phyloP scores from a whole-genome alignment of 306 rosid species.

The Vigna angularis region DNA sequence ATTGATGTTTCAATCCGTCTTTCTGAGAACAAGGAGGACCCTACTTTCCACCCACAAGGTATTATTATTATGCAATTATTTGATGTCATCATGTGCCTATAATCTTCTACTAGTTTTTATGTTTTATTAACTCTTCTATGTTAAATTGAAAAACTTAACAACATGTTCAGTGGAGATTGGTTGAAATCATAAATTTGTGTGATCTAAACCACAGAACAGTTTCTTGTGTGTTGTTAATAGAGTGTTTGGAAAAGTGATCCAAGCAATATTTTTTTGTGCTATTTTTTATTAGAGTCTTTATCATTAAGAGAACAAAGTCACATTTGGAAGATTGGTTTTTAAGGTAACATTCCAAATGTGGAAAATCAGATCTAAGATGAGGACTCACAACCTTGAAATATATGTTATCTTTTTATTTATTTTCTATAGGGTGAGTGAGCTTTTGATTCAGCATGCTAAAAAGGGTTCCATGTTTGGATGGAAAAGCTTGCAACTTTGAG shows the following conservation, averaged over 20 bases:
- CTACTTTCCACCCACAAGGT: conserved; percentile 48
- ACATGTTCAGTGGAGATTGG: background rate
- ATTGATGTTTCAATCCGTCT: conserved; percentile 74
- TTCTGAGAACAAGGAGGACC: conserved; percentile 64
- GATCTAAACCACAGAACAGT: background rate
- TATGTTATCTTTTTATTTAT: background rate
- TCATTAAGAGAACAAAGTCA: background rate
- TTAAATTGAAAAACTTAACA: background rate
- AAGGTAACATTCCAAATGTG: background rate
- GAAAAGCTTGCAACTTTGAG: background rate
- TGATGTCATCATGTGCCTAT: background rate
- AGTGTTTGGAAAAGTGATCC: background rate
- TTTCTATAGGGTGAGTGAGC: conserved; percentile 1
- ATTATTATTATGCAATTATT: background rate
- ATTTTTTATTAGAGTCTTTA: background rate
- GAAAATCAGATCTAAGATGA: background rate
- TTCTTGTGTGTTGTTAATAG: background rate
- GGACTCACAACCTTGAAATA: background rate
- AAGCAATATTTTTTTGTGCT: background rate
- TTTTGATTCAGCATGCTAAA: background rate
- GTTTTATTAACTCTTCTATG: background rate
- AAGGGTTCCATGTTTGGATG: conserved; percentile 26
- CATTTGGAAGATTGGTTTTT: background rate
- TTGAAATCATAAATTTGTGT: background rate
- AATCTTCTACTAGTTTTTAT: background rate